Evolutionary conservation across 345 rosid species (phyloP).

Genomic region (Trapa bicornis): DNA sequence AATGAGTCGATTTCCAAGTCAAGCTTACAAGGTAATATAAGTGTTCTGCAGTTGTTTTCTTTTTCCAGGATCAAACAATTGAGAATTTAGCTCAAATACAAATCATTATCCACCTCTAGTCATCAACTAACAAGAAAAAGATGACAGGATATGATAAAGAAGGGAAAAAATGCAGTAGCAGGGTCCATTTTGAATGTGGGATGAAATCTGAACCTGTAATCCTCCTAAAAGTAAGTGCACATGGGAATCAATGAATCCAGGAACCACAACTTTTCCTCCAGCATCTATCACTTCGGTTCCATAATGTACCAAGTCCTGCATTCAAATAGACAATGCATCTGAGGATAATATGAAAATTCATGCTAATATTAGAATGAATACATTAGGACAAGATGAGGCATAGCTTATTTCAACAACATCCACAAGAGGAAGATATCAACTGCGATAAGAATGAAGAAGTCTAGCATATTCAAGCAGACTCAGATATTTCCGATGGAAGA

Average conservation of each 20-base stretch:
- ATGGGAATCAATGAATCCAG: slow-evolving; percentile 93
- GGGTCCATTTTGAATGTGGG: neutral
- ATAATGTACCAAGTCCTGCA: slow-evolving; percentile 47
- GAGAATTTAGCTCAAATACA: neutral
- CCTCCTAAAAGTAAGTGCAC: slow-evolving; percentile 71
- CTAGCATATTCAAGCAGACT: neutral
- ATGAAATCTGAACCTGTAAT: slow-evolving; percentile 42
- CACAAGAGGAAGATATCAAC: neutral
- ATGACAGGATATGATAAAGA: neutral
- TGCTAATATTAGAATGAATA: neutral
- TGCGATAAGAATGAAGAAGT: neutral
- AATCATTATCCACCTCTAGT: neutral
- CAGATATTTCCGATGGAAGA: neutral
- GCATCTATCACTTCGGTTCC: slow-evolving; percentile 51
- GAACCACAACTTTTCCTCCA: slow-evolving; percentile 68
- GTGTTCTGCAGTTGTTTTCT: too few species aligned
- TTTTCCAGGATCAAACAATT: neutral
- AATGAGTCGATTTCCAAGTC: neutral
- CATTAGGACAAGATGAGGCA: neutral
- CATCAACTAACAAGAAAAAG: neutral
- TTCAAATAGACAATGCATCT: neutral
- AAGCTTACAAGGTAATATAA: neutral
- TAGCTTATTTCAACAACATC: neutral
- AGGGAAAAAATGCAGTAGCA: neutral
- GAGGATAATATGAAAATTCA: neutral